Conservation (phyloP, 495 filamentous ascomycete genomes). For the Aspergillus ellipticus region DNA sequence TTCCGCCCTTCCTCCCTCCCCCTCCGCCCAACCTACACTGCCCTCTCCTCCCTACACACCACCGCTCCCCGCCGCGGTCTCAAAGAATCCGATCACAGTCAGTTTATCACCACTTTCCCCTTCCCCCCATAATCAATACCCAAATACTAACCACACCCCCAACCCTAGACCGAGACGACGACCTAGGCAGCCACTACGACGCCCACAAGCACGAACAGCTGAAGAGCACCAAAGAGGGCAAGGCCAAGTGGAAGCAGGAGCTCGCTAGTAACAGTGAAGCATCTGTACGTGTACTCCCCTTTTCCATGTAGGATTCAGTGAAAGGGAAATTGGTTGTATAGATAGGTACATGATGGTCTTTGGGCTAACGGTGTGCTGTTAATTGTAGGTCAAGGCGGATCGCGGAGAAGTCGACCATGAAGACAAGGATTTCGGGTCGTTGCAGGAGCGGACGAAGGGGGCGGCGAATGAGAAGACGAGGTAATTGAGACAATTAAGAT, state of each 20-base stretch:
- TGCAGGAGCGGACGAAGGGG: slow-evolving; percentile 52
- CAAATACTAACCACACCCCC: neutral
- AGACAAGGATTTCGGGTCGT: slow-evolving; percentile 40
- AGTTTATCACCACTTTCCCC: slow-evolving; percentile 1
- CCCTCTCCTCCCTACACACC: slow-evolving; percentile 26
- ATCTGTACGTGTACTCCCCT: slow-evolving; percentile 47
- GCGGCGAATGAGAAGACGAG: slow-evolving; percentile 19
- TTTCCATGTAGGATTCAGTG: neutral
- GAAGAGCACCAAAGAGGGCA: slow-evolving; percentile 66
- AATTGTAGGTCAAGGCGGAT: slow-evolving; percentile 59
- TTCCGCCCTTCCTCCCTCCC: slow-evolving; percentile 11
- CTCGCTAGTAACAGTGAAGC: slow-evolving; percentile 79
- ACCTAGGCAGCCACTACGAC: slow-evolving; percentile 52
- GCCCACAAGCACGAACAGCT: slow-evolving; percentile 69
- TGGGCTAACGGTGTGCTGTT: slow-evolving; percentile 6
- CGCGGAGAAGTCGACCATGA: slow-evolving; percentile 48
- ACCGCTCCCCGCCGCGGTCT: slow-evolving; percentile 23
- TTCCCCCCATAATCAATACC: neutral
- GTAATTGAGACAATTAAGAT: too few species aligned
- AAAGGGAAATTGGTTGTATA: too few species aligned
- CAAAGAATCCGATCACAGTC: slow-evolving; percentile 35
- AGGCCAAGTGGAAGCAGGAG: slow-evolving; percentile 76
- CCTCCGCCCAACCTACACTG: slow-evolving; percentile 9
- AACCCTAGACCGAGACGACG: slow-evolving; percentile 35
- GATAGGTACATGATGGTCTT: too few species aligned